Evolutionary conservation across 2,329 filamentous ascomycete species (phyloP).

Genomic region (Aspergillus caelatus): DNA sequence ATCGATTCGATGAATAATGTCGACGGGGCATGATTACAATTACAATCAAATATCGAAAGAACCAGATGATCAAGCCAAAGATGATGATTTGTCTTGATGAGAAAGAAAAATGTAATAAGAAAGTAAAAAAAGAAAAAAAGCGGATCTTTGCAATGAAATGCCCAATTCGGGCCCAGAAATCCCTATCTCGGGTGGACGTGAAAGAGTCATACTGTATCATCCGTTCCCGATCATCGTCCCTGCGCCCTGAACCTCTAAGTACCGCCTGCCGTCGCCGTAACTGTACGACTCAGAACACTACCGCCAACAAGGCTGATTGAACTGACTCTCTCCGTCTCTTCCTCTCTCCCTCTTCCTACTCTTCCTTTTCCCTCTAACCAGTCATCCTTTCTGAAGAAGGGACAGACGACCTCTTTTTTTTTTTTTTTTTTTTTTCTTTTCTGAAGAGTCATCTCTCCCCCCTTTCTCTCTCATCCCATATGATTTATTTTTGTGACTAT

Average conservation of each 20-base stretch:
- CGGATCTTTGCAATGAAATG: constrained; percentile 9
- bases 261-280: constrained; percentile 8
- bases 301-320: background rate
- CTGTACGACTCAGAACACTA: constrained; percentile 7
- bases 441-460: background rate
- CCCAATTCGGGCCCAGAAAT: constrained; percentile 17
- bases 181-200: constrained; percentile 15
- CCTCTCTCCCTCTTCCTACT: constrained; percentile 1
- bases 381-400: constrained; percentile 2
- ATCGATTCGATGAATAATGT: background rate
- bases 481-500: background rate
- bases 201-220: constrained; percentile 22
- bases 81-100: background rate
- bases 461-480: background rate
- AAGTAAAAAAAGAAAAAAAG: constrained; percentile 6
- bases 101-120: constrained; percentile 6
- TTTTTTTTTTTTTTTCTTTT: background rate
- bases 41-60: background rate
- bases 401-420: background rate
- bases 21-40: background rate
- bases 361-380: background rate
- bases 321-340: constrained; percentile 1
- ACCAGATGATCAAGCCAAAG: background rate
- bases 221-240: constrained; percentile 19
- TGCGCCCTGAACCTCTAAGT: constrained; percentile 8